phyloP scores from a whole-genome alignment of 306 rosid genomes.

The Pterocarpus macrocarpus region DNA sequence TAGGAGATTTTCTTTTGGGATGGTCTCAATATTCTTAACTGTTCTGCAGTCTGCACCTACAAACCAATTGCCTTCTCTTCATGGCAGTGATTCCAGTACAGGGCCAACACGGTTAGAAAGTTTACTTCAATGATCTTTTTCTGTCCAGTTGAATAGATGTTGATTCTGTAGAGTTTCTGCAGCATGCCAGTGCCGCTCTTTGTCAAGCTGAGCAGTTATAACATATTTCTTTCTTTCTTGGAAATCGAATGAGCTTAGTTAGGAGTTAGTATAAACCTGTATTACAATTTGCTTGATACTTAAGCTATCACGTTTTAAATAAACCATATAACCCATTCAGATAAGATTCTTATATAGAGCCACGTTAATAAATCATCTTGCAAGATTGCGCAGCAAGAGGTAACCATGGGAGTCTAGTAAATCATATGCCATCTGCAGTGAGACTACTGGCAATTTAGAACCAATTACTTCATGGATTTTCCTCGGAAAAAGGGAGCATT shows the following conservation, averaged over 20 bases:
- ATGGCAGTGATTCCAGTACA: slow-evolving; percentile 14
- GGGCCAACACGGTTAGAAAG: slow-evolving; percentile 7
- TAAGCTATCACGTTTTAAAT: not conserved
- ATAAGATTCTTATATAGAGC: not conserved
- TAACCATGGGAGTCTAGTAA: not conserved
- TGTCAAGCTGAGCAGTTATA: slow-evolving; percentile 1
- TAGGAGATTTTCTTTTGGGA: slow-evolving; percentile 1
- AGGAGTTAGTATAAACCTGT: slow-evolving; percentile 1
- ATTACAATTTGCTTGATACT: not conserved
- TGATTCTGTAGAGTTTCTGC: not conserved
- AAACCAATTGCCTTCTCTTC: slow-evolving; percentile 17
- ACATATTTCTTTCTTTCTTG: slow-evolving; percentile 3
- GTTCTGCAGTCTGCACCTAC: not conserved
- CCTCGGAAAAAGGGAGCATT: not conserved
- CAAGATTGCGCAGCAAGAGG: not conserved
- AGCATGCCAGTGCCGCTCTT: slow-evolving; percentile 22
- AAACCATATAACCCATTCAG: not conserved
- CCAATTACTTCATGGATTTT: not conserved
- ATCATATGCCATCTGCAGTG: not conserved
- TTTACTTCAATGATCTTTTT: slow-evolving; percentile 6
- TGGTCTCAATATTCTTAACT: slow-evolving; percentile 12
- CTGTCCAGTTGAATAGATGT: slow-evolving; percentile 1
- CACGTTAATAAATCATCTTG: not conserved
- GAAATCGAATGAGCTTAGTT: not conserved
- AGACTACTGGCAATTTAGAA: slow-evolving; percentile 12